Base-by-base conservation (phyloP, 331 rosid species). In the Quercus lobata region DNA sequence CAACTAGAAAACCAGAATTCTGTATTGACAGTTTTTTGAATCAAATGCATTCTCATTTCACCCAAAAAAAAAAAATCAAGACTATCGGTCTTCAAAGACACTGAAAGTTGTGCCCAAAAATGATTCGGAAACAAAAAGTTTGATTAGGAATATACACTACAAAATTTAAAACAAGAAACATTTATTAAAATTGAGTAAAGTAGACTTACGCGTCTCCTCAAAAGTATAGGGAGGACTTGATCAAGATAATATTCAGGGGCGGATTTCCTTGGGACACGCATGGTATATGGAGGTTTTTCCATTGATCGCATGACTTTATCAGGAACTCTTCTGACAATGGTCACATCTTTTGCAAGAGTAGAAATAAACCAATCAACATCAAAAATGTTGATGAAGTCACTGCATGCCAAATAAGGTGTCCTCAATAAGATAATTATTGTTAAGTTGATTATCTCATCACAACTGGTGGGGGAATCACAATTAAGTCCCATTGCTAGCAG, bases 201-300 rank as follows among this genome's bases (percentile, higher is more conserved):
- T 17, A 56, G 76, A 52, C 87, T 78, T 87, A 92, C 99, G 76
- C 87, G 94, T 79, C 99, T 89, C 82, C 97, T 89, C 85, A 84
- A 83, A 68, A 96, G 99, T 86, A 93, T 86, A 55, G 99, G 99
- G 84, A 96, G 83, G 76, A 96, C 99, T 92, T 96, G 98, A 76
- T 96, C 98, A 62, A 90, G 90, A 90, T 96, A 96, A 81, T 93
- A 96, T 76, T 89, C 97, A 49, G 99, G 98, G 37, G 91, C 96
- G 15, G 99, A 96, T 84, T 92, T 96, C 88, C 99, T 91, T 6
- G 99, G 99, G 68, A 96, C 99, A 5, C 99, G 97, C 99, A 90
- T 96, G 61, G 97, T 93, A 80, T 96, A 96, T 22, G 99, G 99
- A 72, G 98, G 98, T 81, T 96, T 96, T 56, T 96, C 98, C 99